These are phyloP conservation scores for Cryptococcus hybrid DNA, from an alignment of 1,284 basidiomycete genomes.

Conservation along the genomic window DNA sequence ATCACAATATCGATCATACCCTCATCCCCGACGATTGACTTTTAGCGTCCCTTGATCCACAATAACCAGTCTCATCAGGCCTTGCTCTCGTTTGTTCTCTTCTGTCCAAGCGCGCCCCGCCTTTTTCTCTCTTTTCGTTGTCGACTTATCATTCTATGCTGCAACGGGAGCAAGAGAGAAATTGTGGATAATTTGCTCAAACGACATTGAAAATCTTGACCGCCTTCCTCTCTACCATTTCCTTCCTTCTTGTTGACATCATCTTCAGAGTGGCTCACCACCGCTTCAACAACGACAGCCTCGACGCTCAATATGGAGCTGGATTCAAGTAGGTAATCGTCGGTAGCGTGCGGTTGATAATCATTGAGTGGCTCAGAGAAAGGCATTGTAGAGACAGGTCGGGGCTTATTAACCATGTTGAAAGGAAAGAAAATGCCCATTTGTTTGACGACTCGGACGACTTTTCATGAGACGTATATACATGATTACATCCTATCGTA, in stretches of 20 bases:
- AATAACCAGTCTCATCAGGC: too few species aligned
- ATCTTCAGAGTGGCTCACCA: constrained; percentile 32
- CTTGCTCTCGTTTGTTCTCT: too few species aligned
- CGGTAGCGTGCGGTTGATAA: constrained; percentile 18
- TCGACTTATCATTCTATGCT: too few species aligned
- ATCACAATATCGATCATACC: too few species aligned
- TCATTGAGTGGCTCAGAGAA: constrained; percentile 29
- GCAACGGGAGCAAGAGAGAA: too few species aligned
- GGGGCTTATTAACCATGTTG: background rate
- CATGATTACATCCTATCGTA: constrained; percentile 4
- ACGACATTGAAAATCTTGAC: constrained; percentile 19
- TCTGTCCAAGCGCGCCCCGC: too few species aligned
- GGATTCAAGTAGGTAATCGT: constrained; percentile 31
- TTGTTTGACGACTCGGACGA: background rate
- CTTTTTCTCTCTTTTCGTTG: too few species aligned
- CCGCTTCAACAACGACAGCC: constrained; percentile 23
- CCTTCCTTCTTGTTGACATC: constrained; percentile 34
- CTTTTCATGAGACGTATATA: background rate
- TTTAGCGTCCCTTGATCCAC: too few species aligned
- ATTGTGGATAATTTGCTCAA: background rate
- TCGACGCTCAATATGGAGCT: constrained; percentile 28
- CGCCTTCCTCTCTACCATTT: constrained; percentile 30
- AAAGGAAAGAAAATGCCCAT: background rate
- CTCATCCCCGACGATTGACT: too few species aligned
- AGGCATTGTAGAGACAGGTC: constrained; percentile 16